Conservation (phyloP, 129 eudicot species). For the Flaveria ramosissima region DNA sequence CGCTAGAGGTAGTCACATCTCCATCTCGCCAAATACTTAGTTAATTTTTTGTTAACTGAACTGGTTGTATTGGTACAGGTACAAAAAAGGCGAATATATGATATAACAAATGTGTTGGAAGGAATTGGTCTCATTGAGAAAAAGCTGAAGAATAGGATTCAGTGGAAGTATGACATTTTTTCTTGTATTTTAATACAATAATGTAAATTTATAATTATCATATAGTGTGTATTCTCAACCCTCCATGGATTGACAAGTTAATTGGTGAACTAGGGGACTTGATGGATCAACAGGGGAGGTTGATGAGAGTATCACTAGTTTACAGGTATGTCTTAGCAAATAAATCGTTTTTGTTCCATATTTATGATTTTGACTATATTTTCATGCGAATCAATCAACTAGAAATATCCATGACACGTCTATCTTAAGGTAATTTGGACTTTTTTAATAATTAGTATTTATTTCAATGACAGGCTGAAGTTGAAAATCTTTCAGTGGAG, state of each 20-base stretch:
- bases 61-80: conserved; percentile 54
- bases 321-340: conserved; percentile 58
- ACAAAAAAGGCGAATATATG: conserved; percentile 97
- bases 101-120: conserved; percentile 95
- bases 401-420: conserved; percentile 1
- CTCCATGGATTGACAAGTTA: conserved; percentile 30
- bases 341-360: background rate
- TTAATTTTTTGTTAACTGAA: conserved; percentile 16
- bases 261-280: conserved; percentile 70
- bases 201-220: background rate
- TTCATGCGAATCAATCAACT: background rate
- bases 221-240: conserved; percentile 13
- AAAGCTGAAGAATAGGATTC: conserved; percentile 95
- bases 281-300: conserved; percentile 79
- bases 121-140: conserved; percentile 98
- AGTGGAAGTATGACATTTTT: conserved; percentile 78
- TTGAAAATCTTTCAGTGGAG: conserved; percentile 72
- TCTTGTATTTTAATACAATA: conserved; percentile 10
- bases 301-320: conserved; percentile 68
- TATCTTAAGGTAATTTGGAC: conserved; percentile 4
- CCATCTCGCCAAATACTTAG: conserved; percentile 14
- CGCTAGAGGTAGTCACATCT: conserved; percentile 66
- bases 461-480: conserved; percentile 68
- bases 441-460: background rate
- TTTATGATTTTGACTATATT: background rate